phyloP scores from a whole-genome alignment of 805 yeast species.

The Pichia sporocuriosa region DNA sequence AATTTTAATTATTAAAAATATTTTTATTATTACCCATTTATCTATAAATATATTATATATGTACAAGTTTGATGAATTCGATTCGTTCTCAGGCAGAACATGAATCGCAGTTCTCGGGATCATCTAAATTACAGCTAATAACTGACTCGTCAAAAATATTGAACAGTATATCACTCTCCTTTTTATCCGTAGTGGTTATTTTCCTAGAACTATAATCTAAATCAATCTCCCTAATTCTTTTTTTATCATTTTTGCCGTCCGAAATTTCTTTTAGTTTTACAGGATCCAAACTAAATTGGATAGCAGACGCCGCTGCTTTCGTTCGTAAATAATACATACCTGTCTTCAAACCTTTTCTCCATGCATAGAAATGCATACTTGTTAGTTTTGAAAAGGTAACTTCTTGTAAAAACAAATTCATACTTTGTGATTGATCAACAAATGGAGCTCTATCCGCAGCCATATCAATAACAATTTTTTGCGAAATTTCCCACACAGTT shows the following conservation, averaged over 20 bases:
- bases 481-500: constrained; percentile 96
- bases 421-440: constrained; percentile 85
- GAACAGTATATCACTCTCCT: background rate
- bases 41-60: background rate
- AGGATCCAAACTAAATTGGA: constrained; percentile 76
- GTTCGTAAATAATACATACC: constrained; percentile 98
- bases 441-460: constrained; percentile 73
- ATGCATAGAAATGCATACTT: constrained; percentile 97
- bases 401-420: constrained; percentile 79
- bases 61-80: background rate
- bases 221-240: background rate
- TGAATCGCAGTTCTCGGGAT: constrained; percentile 33
- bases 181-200: background rate
- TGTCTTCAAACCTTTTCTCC: constrained; percentile 97
- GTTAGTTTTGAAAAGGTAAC: constrained; percentile 97
- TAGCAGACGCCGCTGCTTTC: constrained; percentile 95
- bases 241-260: too few relatives aligned
- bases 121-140: constrained; percentile 18
- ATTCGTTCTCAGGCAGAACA: constrained; percentile 31
- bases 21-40: background rate
- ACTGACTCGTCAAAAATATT: constrained; percentile 17
- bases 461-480: constrained; percentile 77
- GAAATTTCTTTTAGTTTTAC: background rate
- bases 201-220: too few relatives aligned
- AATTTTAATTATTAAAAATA: background rate